phyloP scores from a whole-genome alignment of 495 filamentous ascomycete species.

The Bryoglossum gracile region DNA sequence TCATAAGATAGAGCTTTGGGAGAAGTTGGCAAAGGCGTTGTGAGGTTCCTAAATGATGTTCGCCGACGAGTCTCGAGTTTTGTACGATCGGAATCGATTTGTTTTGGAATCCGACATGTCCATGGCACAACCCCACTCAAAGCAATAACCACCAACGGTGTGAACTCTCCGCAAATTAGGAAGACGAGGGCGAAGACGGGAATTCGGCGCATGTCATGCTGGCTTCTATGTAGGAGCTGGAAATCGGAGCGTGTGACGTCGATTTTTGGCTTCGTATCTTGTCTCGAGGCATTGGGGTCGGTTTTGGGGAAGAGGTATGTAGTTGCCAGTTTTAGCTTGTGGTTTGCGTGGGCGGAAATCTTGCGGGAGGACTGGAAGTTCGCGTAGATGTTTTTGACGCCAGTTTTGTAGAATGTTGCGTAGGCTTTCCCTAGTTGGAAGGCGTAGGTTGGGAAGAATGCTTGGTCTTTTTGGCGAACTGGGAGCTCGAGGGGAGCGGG shows the following conservation, averaged over 20 bases:
- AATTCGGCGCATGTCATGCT: slow-evolving; percentile 64
- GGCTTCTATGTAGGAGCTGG: slow-evolving; percentile 57
- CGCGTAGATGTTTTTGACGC: slow-evolving; percentile 56
- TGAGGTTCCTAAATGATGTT: slow-evolving; percentile 33
- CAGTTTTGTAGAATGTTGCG: slow-evolving; percentile 78
- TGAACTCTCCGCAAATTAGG: slow-evolving; percentile 74
- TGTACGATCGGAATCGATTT: slow-evolving; percentile 51
- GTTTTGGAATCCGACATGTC: slow-evolving; percentile 73
- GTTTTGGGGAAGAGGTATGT: too few relatives aligned
- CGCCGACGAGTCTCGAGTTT: slow-evolving; percentile 40
- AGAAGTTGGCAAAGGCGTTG: slow-evolving; percentile 2
- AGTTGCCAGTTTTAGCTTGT: slow-evolving; percentile 21
- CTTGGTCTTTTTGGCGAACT: slow-evolving; percentile 28
- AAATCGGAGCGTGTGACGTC: slow-evolving; percentile 50
- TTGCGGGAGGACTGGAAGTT: slow-evolving; percentile 45
- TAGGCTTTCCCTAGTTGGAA: slow-evolving; percentile 50
- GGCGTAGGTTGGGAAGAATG: slow-evolving; percentile 35
- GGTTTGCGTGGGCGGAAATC: slow-evolving; percentile 32
- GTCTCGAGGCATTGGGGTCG: slow-evolving; percentile 28
- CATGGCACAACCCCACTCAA: slow-evolving; percentile 62
- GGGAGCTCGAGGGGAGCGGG: slow-evolving; percentile 52
- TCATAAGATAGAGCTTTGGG: slow-evolving; percentile 12
- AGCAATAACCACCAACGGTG: slow-evolving; percentile 64
- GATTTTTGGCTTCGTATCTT: slow-evolving; percentile 22
- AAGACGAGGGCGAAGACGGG: slow-evolving; percentile 68